Evolutionary conservation across 257 asterid genomes (phyloP), one percentile per base, ranked within the genome.

Genomic region (Phtheirospermum japonicum): DNA sequence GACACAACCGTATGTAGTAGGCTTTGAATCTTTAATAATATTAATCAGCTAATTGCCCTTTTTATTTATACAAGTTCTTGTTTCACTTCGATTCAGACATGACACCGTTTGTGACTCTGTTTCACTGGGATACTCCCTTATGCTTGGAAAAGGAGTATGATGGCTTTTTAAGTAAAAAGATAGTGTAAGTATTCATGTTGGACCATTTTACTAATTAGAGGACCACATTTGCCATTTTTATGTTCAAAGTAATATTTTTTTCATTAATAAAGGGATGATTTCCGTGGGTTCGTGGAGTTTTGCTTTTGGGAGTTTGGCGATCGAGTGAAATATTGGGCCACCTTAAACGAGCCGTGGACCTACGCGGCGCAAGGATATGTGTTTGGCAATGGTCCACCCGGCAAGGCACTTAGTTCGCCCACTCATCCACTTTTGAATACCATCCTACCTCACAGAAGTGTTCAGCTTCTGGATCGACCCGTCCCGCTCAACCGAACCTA

Each of bases 281-380:
- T 52, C 20, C 37, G 60, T 1, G 75, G 64, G 19, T 76, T 51
- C 5, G 81, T 51, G 0, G 78, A 72, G 7, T 14, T 72, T 2
- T 76, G 81, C 23, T 72, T 76, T 31, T 56, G 72, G 70, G 77
- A 72, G 16, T 76, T 76, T 6, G 81, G 77, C 0, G 75, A 68
- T 16, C 66, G 73, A 1, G 78, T 76, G 16, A 68, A 72, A 20
- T 28, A 57, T 4, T 76, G 81, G 78, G 59, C 58, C 16, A 76
- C 81, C 2, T 0, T 68, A 34, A 76, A 76, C 32, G 81, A 76
- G 56, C 81, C 81, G 0, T 59, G 59, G 70, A 58, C 56, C 2
- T 64, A 53, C 14, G 26, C 64, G 0, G 23, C 4, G 5, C 4
- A 13, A 0, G 81, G 77, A 0, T 76, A 76, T 28, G 66, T 57